Conservation (phyloP, 2,329 filamentous ascomycete species). For the Karstenula rhodostoma region DNA sequence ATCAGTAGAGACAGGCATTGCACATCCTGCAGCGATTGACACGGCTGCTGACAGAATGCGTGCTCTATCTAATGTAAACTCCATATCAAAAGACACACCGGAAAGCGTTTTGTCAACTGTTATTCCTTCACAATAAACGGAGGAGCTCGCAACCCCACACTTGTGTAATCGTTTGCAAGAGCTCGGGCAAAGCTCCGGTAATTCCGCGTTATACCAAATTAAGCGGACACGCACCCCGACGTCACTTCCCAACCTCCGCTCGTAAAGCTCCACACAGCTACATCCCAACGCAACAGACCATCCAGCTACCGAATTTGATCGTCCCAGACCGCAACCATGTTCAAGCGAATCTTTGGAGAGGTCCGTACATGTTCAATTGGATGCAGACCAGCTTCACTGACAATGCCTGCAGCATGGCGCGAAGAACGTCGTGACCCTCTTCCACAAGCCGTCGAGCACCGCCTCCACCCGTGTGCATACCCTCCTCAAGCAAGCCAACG, state of each 20-base stretch:
- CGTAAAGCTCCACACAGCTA: conserved; percentile 2
- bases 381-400: conserved; percentile 55
- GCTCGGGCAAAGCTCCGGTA: background rate
- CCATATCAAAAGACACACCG: background rate
- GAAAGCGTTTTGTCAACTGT: background rate
- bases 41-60: background rate
- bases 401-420: conserved; percentile 50
- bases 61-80: background rate
- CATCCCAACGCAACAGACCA: background rate
- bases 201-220: conserved; percentile 2
- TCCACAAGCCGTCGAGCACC: conserved; percentile 81
- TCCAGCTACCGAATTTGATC: background rate
- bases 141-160: background rate
- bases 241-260: conserved; percentile 10
- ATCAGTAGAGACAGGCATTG: background rate
- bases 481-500: conserved; percentile 81
- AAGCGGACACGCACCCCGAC: background rate
- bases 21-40: background rate
- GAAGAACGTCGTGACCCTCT: conserved; percentile 90
- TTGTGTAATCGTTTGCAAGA: background rate
- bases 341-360: conserved; percentile 19
- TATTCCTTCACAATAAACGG: background rate
- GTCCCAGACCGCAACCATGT: conserved; percentile 7
- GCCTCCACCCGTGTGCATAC: conserved; percentile 77
- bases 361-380: conserved; percentile 22